Evolutionary conservation across 805 yeast genomes (phyloP), one percentile per base, ranked within the genome.

Genomic region (Candida namnaoensis): DNA sequence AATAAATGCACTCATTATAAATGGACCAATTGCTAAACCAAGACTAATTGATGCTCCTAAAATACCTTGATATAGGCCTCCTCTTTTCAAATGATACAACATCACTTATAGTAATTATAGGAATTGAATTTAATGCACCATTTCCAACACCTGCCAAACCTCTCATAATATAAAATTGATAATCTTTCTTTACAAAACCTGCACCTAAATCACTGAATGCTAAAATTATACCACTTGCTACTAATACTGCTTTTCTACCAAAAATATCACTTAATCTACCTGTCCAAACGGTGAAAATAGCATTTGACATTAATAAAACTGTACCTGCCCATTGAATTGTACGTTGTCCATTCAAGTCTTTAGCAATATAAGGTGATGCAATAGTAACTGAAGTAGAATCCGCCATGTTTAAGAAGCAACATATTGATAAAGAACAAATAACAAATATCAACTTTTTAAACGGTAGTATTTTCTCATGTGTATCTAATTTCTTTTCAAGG

Each of bases 291-390:
- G 76, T 80, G 46, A 74, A 72, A 6, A 70, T 69, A 7, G 77
- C 65, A 39, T 68, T 69, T 6, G 80, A 76, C 39, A 77, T 66
- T 27, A 74, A 55, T 13, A 70, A 55, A 3, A 80, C 69, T 0
- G 82, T 71, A 12, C 80, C 80, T 0, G 78, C 79, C 82, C 83
- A 77, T 39, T 76, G 72, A 32, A 76, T 72, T 1, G 78, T 67
- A 26, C 58, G 58, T 32, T 66, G 58, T 1, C 76, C 72, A 37
- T 70, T 42, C 38, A 76, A 57, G 26, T 66, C 74, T 32, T 60
- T 52, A 2, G 73, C 76, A 25, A 76, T 73, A 24, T 52, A 46
- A 2, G 80, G 66, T 32, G 73, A 64, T 2, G 74, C 74, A 11
- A 73, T 70, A 1, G 73, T 64, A 32, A 72, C 64, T 27, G 74